Evolutionary conservation across 2,329 filamentous ascomycete species (phyloP), one percentile per base, ranked within the genome.

Genomic region (Colletotrichum musicola): DNA sequence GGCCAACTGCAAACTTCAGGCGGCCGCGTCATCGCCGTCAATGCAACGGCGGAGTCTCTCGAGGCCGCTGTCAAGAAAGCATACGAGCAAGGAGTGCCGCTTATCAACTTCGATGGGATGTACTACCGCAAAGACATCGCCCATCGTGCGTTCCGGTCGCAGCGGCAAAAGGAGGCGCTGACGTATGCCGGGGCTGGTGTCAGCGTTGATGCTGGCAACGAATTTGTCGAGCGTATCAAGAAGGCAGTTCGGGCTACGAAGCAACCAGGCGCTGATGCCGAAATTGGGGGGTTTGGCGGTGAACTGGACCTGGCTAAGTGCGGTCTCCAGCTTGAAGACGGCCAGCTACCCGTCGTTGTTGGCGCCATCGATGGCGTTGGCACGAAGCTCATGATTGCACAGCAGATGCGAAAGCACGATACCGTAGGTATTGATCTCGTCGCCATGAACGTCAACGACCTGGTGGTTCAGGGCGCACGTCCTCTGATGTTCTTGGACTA

Each of bases 381-480:
- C 68, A 98, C 95, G 56, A 98, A 98, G 84, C 91, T 98, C 74
- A 97, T 97, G 86, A 93, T 99, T 75, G 96, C 96, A 0, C 95
- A 98, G 78, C 89, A 90, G 13, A 93, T 97, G 83, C 88, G 90
- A 74, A 94, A 97, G 82, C 96, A 98, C 81, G 91, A 95, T 80
- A 97, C 95, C 3, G 95, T 99, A 12, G 96, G 96, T 69, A 94
- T 99, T 74, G 96, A 99, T 78, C 88, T 99, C 42, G 96, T 99
- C 4, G 96, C 96, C 73, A 98, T 98, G 95, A 98, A 98, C 80
- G 96, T 98, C 77, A 99, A 99, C 80, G 96, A 99, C 77, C 87
- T 99, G 0, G 91, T 99, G 59, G 96, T 98, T 9, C 95, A 98
- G 83, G 96, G 96, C 62, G 96, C 96, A 13, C 93, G 96, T 74